Evolutionary conservation across 805 yeast species (phyloP).

Genomic region (Nakazawaea sp.): DNA sequence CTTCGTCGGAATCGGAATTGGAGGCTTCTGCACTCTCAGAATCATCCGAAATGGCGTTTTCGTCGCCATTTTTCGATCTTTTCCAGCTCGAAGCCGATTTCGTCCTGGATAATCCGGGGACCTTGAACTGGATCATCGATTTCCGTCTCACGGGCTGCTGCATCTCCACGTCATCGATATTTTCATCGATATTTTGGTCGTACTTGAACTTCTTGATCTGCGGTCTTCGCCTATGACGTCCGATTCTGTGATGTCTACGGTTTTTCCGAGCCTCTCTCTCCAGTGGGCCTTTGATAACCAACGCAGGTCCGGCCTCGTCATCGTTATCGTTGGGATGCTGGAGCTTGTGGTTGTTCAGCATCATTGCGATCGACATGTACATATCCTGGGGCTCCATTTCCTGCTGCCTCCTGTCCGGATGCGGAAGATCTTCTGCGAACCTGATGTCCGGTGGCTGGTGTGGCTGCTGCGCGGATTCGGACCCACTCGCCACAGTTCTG

Average conservation of each 20-base stretch:
- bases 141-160: slow-evolving; percentile 5
- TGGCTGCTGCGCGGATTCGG: slow-evolving; percentile 44
- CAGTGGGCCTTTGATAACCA: slow-evolving; percentile 72
- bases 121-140: slow-evolving; percentile 16
- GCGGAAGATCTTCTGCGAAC: slow-evolving; percentile 53
- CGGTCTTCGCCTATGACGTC: slow-evolving; percentile 5
- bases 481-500: slow-evolving; percentile 21
- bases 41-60: slow-evolving; percentile 10
- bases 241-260: slow-evolving; percentile 5
- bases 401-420: slow-evolving; percentile 35
- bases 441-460: slow-evolving; percentile 30
- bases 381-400: slow-evolving; percentile 77
- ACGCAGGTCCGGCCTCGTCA: slow-evolving; percentile 69
- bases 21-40: slow-evolving; percentile 9
- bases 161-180: slow-evolving; percentile 8
- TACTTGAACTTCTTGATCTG: slow-evolving; percentile 7
- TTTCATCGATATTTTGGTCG: slow-evolving; percentile 2
- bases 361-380: slow-evolving; percentile 75
- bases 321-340: slow-evolving; percentile 24
- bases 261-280: slow-evolving; percentile 43
- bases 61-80: no score
- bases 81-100: no score
- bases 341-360: slow-evolving; percentile 47
- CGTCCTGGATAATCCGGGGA: no score
- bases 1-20: slow-evolving; percentile 10